Percentiles rank a stretch among this genome's conserved stretches.
Conservation (phyloP, 352 stramenopile genomes). For the Globisporangium viniferum region DNA sequence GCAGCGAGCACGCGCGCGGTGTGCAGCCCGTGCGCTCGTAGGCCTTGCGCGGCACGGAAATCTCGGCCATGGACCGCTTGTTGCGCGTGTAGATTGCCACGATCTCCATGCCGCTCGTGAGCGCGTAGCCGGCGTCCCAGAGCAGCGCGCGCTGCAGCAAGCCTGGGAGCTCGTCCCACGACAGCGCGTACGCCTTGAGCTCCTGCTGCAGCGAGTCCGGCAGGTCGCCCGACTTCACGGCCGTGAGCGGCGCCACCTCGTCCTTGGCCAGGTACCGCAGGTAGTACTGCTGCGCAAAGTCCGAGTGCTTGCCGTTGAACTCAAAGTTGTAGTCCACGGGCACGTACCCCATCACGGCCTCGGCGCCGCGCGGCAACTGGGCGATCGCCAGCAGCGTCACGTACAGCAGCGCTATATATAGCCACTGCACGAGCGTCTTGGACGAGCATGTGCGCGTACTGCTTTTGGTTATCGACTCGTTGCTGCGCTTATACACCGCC, state of each 20-base stretch:
- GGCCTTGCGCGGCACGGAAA: conserved; percentile 53
- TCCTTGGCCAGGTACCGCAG: conserved; percentile 36
- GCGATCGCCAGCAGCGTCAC: conserved; percentile 33
- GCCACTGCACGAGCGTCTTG: not conserved
- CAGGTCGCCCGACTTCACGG: conserved; percentile 22
- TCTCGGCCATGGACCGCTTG: conserved; percentile 60
- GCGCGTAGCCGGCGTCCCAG: conserved; percentile 64
- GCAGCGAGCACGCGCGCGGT: conserved; percentile 22
- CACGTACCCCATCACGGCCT: conserved; percentile 22
- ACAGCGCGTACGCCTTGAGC: conserved; percentile 35
- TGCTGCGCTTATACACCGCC: not conserved
- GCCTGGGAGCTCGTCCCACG: conserved; percentile 45
- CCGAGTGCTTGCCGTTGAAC: conserved; percentile 56
- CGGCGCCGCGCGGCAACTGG: conserved; percentile 28
- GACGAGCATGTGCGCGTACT: not conserved
- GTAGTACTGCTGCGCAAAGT: conserved; percentile 73
- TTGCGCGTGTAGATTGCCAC: conserved; percentile 59
- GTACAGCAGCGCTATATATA: conserved; percentile 8
- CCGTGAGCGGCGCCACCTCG: conserved; percentile 25
- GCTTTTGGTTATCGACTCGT: not conserved
- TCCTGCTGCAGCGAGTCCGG: conserved; percentile 26
- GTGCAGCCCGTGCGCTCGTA: conserved; percentile 52
- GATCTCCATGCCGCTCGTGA: conserved; percentile 32
- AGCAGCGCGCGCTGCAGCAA: conserved; percentile 63
- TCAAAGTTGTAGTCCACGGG: conserved; percentile 42